These are phyloP conservation scores for Plenodomus biglobosus DNA, from an alignment of 2,329 filamentous ascomycete species.

Conservation along the genomic window DNA sequence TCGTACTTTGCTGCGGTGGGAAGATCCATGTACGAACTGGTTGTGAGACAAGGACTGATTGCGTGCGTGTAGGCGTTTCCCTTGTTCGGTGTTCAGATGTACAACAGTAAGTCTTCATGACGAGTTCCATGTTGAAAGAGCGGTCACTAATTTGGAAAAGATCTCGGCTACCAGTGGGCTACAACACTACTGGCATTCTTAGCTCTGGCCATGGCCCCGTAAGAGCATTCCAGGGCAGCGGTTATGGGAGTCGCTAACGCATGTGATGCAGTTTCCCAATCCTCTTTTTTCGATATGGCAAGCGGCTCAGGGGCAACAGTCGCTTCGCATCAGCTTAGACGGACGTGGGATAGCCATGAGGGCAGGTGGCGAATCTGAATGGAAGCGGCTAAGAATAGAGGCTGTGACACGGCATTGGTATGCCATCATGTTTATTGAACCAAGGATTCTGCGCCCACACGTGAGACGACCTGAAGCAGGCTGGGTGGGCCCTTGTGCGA, in stretches of 20 bases:
- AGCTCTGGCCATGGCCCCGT: slow-evolving; percentile 53
- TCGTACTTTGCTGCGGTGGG: slow-evolving; percentile 53
- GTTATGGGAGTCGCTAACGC: slow-evolving; percentile 38
- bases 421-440: slow-evolving; percentile 39
- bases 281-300: slow-evolving; percentile 54
- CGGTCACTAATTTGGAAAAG: slow-evolving; percentile 48
- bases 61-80: slow-evolving; percentile 1
- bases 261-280: slow-evolving; percentile 45
- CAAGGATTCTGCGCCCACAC: slow-evolving; percentile 33
- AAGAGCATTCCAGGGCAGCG: slow-evolving; percentile 32
- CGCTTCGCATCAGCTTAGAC: slow-evolving; percentile 49
- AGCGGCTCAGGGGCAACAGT: slow-evolving; percentile 51
- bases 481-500: slow-evolving; percentile 33
- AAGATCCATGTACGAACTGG: slow-evolving; percentile 27
- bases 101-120: slow-evolving; percentile 49
- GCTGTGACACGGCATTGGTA: slow-evolving; percentile 38
- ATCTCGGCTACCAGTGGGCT: slow-evolving; percentile 55
- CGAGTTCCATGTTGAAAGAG: slow-evolving; percentile 38
- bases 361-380: slow-evolving; percentile 21
- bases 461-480: slow-evolving; percentile 42
- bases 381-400: slow-evolving; percentile 37
- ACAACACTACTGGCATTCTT: slow-evolving; percentile 52
- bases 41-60: background rate
- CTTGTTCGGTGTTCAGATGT: slow-evolving; percentile 54
- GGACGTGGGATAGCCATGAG: slow-evolving; percentile 2